Percentiles rank a stretch among this genome's conserved stretches.
Conservation (phyloP, 192 early-diverging fungal species). For the Gonapodya prolifera region DNA sequence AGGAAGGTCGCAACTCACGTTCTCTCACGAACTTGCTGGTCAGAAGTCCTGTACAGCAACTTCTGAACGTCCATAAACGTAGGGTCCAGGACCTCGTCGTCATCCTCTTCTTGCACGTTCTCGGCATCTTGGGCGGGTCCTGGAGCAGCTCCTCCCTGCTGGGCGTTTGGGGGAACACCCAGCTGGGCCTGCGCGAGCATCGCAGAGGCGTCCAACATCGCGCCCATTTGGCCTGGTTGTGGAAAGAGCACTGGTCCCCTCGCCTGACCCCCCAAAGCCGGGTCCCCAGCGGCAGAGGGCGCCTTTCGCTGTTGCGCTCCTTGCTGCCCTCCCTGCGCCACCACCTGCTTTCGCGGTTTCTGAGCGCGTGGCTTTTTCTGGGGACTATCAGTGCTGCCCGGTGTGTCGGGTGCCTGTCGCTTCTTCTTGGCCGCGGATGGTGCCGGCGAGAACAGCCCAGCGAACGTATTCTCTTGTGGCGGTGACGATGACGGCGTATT, state of each 20-base stretch:
- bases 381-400: too few species aligned
- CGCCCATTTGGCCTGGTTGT: background rate
- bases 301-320: background rate
- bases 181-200: too few species aligned
- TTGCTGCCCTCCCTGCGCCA: too few species aligned
- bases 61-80: background rate
- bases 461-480: too few species aligned
- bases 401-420: too few species aligned
- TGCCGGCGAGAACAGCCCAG: too few species aligned
- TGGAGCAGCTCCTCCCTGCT: background rate
- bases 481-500: too few species aligned
- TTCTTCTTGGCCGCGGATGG: too few species aligned
- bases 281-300: background rate
- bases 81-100: background rate
- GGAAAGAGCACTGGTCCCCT: background rate
- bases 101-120: background rate
- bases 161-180: too few species aligned
- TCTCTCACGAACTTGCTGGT: background rate
- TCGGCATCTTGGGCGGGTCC: background rate
- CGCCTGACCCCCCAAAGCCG: background rate
- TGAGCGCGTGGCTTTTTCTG: too few species aligned
- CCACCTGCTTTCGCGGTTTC: too few species aligned
- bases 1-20: background rate
- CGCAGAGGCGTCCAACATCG: background rate
- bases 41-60: background rate